Evolutionary conservation across 257 asterid species (phyloP).

Genomic region (Thymus quinquecostatus): DNA sequence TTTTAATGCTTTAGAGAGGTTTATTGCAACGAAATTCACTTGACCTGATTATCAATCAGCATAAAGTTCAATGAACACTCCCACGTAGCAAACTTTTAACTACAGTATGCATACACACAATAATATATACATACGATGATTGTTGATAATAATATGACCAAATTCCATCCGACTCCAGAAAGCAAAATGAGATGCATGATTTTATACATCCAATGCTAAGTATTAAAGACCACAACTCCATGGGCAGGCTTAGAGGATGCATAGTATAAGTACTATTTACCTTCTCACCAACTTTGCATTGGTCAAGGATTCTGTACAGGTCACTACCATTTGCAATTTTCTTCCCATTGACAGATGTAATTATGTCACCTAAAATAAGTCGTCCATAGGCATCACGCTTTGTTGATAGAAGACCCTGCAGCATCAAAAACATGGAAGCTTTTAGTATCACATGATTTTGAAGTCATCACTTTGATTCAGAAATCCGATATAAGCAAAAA

Average conservation of each 20-base stretch:
- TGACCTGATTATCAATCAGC: not conserved
- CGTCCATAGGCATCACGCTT: constrained; percentile 95
- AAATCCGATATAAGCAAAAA: constrained; percentile 1
- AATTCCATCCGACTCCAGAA: not conserved
- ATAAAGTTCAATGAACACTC: constrained; percentile 2
- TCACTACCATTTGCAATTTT: constrained; percentile 88
- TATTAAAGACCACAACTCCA: not conserved
- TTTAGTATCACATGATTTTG: constrained; percentile 7
- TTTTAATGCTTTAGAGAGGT: not conserved
- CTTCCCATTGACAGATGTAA: constrained; percentile 90
- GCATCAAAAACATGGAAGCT: constrained; percentile 22
- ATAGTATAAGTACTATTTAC: constrained; percentile 35
- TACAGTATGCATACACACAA: not conserved
- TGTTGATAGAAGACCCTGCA: constrained; percentile 89
- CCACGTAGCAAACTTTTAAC: not conserved
- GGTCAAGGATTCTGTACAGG: constrained; percentile 94
- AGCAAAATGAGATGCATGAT: not conserved
- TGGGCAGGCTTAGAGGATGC: not conserved
- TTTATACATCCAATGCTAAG: not conserved
- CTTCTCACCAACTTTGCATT: constrained; percentile 92
- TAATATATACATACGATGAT: not conserved
- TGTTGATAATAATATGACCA: not conserved
- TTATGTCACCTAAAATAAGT: constrained; percentile 86
- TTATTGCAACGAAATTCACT: not conserved
- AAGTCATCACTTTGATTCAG: not conserved